A percentile compares a stretch with the other conserved stretches of the same genome.
phyloP scores from a whole-genome alignment of 2,329 filamentous ascomycete species.

The Fusarium nygamai region DNA sequence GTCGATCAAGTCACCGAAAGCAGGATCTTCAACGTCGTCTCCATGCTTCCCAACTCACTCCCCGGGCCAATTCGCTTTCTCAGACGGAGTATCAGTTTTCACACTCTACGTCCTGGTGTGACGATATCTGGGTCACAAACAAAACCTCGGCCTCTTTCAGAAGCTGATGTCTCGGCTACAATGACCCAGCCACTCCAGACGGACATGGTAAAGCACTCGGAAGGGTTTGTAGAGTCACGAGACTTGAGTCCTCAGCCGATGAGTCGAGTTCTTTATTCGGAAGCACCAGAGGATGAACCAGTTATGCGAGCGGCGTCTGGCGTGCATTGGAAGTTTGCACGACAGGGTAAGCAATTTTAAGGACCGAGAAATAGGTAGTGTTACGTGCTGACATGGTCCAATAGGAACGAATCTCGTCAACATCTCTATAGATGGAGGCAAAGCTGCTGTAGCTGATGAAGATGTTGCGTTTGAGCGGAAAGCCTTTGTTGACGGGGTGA shows the following conservation, averaged over 20 bases:
- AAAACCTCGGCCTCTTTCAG: slow-evolving; percentile 34
- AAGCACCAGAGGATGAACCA: slow-evolving; percentile 33
- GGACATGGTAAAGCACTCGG: slow-evolving; percentile 22
- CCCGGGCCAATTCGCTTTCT: slow-evolving; percentile 62
- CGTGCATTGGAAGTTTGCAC: slow-evolving; percentile 48
- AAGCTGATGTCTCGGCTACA: slow-evolving; percentile 26
- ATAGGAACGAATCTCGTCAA: slow-evolving; percentile 43
- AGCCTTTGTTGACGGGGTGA: slow-evolving; percentile 71
- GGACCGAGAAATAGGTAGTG: background rate
- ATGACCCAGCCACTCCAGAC: slow-evolving; percentile 15
- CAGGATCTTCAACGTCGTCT: slow-evolving; percentile 60
- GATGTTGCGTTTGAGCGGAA: slow-evolving; percentile 58
- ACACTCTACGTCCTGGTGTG: slow-evolving; percentile 35
- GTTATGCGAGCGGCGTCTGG: slow-evolving; percentile 44
- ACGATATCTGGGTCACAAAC: slow-evolving; percentile 17
- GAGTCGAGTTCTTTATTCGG: slow-evolving; percentile 42
- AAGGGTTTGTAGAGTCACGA: slow-evolving; percentile 8
- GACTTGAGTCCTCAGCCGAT: slow-evolving; percentile 28
- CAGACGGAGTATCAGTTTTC: slow-evolving; percentile 51
- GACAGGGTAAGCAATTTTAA: slow-evolving; percentile 43
- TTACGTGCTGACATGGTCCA: slow-evolving; percentile 1
- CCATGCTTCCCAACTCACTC: slow-evolving; percentile 63
- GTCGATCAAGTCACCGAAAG: slow-evolving; percentile 48
- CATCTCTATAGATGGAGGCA: slow-evolving; percentile 43
- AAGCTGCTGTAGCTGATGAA: slow-evolving; percentile 38